Percentiles rank a stretch among this genome's conserved stretches.
Conservation (phyloP, 1,139 yeast species). For the Blastobotrys persicus region DNA sequence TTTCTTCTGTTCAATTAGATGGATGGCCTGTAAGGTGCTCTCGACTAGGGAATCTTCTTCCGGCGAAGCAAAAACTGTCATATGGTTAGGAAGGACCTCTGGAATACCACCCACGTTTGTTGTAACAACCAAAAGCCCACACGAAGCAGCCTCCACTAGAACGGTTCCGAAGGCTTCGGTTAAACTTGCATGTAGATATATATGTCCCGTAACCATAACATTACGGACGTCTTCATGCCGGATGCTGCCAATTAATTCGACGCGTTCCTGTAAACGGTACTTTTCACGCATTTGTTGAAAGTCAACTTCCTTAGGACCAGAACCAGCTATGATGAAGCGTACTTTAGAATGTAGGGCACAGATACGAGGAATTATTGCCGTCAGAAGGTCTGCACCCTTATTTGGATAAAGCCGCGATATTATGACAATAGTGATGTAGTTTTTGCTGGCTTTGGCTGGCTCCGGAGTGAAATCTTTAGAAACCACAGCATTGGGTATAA, state of each 20-base stretch:
- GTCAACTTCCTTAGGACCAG: slow-evolving; percentile 93
- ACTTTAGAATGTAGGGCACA: slow-evolving; percentile 65
- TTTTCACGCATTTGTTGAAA: slow-evolving; percentile 93
- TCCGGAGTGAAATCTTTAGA: slow-evolving; percentile 76
- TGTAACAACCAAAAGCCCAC: slow-evolving; percentile 91
- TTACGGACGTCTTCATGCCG: slow-evolving; percentile 91
- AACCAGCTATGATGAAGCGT: slow-evolving; percentile 86
- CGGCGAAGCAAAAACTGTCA: slow-evolving; percentile 91
- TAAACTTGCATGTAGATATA: slow-evolving; percentile 86
- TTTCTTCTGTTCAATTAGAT: slow-evolving; percentile 51
- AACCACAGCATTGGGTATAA: slow-evolving; percentile 94
- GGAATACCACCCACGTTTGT: slow-evolving; percentile 98
- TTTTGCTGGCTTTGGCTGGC: slow-evolving; percentile 32
- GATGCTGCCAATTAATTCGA: slow-evolving; percentile 79
- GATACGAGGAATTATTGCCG: slow-evolving; percentile 81
- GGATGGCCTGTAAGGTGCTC: slow-evolving; percentile 66
- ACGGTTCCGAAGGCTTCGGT: slow-evolving; percentile 99
- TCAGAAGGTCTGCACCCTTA: slow-evolving; percentile 88
- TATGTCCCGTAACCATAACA: slow-evolving; percentile 91
- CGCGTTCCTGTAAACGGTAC: slow-evolving; percentile 81
- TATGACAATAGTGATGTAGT: slow-evolving; percentile 74
- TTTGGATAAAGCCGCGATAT: slow-evolving; percentile 92
- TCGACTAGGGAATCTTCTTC: slow-evolving; percentile 75
- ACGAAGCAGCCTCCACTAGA: slow-evolving; percentile 94
- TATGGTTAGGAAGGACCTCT: slow-evolving; percentile 87